Base-by-base conservation (phyloP, 176 grass and related monocot species). In the Juncus inflexus region DNA sequence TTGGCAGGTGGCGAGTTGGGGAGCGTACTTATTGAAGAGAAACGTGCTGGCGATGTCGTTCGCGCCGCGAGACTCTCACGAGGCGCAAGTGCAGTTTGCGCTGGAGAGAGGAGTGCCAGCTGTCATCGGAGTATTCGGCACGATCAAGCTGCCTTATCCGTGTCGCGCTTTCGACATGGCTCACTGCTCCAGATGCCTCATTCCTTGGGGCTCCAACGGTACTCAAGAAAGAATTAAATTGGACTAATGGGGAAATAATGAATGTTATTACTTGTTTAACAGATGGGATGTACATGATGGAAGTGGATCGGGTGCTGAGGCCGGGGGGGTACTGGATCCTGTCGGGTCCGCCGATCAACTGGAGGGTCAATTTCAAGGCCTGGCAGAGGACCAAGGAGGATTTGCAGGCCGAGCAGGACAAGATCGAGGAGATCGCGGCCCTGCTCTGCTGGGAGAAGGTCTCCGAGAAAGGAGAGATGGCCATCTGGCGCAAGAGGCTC, bases 131-230 rank as follows among this genome's bases (percentile, higher is more conserved):
- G 87, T 96, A 68, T 70, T 96, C 50, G 87, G 87, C 11, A 90
- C 87, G 47, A 79, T 90, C 64, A 90, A 87, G 61, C 91, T 96
- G 56, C 87, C 91, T 65, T 96, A 88, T 70, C 91, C 91, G 68
- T 57, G 87, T 37, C 90, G 87, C 73, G 87, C 91, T 60, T 96
- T 96, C 83, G 91, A 96, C 79, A 90, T 96, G 91, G 91, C 91
- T 66, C 91, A 96, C 81, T 96, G 91, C 72, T 96, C 91, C 11
- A 87, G 91, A 53, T 96, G 91, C 68, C 75, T 96, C 65, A 96
- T 96, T 79, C 91, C 87, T 55, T 96, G 91, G 91, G 84, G 84
- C 68, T 45, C 77, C 64, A 88, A 88, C 42, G 84, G 91, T 96
- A 45, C 41, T 51, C 58, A 43, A 37, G 14, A 15, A 5, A 55